Percentiles rank a stretch among this genome's conserved stretches.
Evolutionary conservation across 2,329 filamentous ascomycete genomes (phyloP).

Genomic region (Hypoxylon sp.): DNA sequence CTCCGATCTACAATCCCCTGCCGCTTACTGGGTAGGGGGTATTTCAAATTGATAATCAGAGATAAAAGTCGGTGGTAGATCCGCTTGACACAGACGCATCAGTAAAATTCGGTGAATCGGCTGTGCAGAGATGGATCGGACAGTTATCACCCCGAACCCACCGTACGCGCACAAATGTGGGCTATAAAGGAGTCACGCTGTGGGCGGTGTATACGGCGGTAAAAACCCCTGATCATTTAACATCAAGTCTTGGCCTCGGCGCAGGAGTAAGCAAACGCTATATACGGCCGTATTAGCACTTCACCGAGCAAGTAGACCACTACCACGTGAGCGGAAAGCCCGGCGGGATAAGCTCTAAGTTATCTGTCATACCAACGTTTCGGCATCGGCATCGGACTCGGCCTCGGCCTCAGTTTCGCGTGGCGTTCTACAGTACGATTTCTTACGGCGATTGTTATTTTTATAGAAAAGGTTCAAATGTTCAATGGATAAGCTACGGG

Average conservation of each 20-base stretch:
- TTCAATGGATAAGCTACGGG: background rate
- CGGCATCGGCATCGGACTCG: slow-evolving; percentile 3
- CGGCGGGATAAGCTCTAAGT: slow-evolving; percentile 24
- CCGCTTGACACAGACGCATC: background rate
- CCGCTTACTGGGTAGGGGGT: background rate
- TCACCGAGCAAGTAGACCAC: background rate
- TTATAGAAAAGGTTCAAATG: background rate
- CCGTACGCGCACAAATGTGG: background rate
- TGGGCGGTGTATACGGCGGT: slow-evolving; percentile 1
- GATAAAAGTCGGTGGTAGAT: slow-evolving; percentile 1
- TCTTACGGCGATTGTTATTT: background rate
- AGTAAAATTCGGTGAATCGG: background rate
- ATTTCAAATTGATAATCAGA: slow-evolving; percentile 17
- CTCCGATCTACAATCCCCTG: background rate
- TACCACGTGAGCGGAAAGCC: slow-evolving; percentile 11
- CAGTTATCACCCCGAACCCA: slow-evolving; percentile 12
- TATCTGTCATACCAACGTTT: slow-evolving; percentile 1
- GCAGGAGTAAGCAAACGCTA: slow-evolving; percentile 19
- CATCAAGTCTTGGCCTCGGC: slow-evolving; percentile 1
- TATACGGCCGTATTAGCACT: slow-evolving; percentile 16
- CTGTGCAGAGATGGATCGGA: slow-evolving; percentile 19
- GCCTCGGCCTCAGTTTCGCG: slow-evolving; percentile 19
- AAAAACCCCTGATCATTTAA: background rate
- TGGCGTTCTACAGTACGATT: background rate
- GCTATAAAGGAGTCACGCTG: slow-evolving; percentile 1